Conservation (phyloP, 257 asterid genomes). For the Scutellaria baicalensis region DNA sequence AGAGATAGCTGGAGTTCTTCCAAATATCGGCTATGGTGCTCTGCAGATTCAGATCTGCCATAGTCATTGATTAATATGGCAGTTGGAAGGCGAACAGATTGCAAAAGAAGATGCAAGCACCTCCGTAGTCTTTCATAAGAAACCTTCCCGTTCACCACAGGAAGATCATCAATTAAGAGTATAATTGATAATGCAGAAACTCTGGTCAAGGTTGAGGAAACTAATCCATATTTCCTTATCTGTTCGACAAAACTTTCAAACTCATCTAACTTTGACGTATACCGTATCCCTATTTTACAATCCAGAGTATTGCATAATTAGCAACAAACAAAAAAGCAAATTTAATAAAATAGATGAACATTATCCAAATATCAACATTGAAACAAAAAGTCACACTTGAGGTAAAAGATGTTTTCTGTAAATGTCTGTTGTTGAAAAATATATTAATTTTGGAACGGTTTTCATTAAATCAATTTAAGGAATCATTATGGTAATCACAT, state of each 20-base stretch:
- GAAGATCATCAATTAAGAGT: slow-evolving; percentile 91
- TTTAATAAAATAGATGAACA: background rate
- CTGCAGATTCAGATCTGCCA: slow-evolving; percentile 63
- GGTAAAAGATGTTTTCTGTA: background rate
- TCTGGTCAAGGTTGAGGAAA: slow-evolving; percentile 45
- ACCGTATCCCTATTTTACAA: slow-evolving; percentile 57
- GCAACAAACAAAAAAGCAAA: background rate
- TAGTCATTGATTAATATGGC: slow-evolving; percentile 71
- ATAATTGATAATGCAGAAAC: slow-evolving; percentile 39
- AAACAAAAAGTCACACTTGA: background rate
- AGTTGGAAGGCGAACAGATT: slow-evolving; percentile 70
- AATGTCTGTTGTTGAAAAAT: background rate
- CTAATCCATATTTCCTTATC: slow-evolving; percentile 74
- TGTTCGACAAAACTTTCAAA: slow-evolving; percentile 84
- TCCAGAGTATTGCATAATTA: slow-evolving; percentile 16
- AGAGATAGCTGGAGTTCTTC: slow-evolving; percentile 84
- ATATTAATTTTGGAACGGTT: background rate
- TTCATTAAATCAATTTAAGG: background rate
- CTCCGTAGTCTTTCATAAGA: slow-evolving; percentile 53
- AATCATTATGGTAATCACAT: background rate
- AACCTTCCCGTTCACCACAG: slow-evolving; percentile 67
- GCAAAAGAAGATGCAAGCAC: slow-evolving; percentile 83
- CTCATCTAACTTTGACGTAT: slow-evolving; percentile 86
- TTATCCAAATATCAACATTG: background rate
- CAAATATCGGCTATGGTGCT: slow-evolving; percentile 49